Percentiles rank a stretch among this genome's conserved stretches.
Evolutionary conservation across 208 protist genomes (phyloP).

Genomic region (Trypanosoma caninum): DNA sequence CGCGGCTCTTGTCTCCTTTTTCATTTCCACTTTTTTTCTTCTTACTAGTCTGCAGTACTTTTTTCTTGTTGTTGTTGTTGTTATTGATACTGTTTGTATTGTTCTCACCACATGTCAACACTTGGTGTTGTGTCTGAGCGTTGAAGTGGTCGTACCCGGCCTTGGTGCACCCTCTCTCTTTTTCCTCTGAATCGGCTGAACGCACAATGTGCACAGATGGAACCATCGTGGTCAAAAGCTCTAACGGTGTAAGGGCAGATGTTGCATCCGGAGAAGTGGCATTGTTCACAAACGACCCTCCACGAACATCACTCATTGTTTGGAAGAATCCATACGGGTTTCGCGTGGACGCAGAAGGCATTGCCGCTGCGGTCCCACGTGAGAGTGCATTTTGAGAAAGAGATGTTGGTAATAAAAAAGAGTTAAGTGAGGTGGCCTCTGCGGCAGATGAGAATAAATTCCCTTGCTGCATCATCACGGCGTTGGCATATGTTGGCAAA

Average conservation of each 20-base stretch:
- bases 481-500: conserved; percentile 17
- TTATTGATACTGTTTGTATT: background rate
- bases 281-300: background rate
- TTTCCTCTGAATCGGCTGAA: conserved; percentile 13
- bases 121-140: too few relatives aligned
- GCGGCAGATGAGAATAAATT: background rate
- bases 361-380: background rate
- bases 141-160: background rate
- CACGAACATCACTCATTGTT: background rate
- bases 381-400: background rate
- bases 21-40: background rate
- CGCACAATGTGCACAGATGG: conserved; percentile 61
- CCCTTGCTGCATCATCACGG: conserved; percentile 19
- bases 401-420: background rate
- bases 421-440: background rate
- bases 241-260: conserved; percentile 7
- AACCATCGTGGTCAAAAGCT: conserved; percentile 64
- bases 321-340: background rate
- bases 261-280: background rate
- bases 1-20: background rate
- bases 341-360: background rate
- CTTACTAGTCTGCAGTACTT: background rate
- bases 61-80: background rate
- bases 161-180: background rate
- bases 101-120: too few relatives aligned